These are phyloP conservation scores for Cladophialophora chaetospira DNA, from an alignment of 2,329 filamentous ascomycete genomes.

Conservation along the genomic window DNA sequence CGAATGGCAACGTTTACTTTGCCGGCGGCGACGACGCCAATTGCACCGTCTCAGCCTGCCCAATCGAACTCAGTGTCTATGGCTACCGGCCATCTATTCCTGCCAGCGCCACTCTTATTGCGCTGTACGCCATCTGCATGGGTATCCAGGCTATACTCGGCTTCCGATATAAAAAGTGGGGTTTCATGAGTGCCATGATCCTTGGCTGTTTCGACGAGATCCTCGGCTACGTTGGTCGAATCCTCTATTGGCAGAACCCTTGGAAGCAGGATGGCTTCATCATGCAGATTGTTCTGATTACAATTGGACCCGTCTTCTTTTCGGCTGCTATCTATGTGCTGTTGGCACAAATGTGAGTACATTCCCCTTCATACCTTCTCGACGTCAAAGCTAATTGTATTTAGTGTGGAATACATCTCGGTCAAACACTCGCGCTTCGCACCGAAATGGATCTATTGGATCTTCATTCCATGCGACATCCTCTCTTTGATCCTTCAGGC, in stretches of 20 bases:
- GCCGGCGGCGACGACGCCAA: conserved; percentile 23
- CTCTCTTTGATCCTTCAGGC: conserved; percentile 47
- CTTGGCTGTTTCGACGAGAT: conserved; percentile 61
- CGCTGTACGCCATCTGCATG: conserved; percentile 47
- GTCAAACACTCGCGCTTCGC: conserved; percentile 45
- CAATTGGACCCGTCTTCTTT: conserved; percentile 58
- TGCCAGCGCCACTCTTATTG: conserved; percentile 46
- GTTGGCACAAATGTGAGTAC: conserved; percentile 46
- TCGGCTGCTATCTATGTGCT: conserved; percentile 69
- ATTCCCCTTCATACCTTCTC: conserved; percentile 33
- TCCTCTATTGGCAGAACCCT: conserved; percentile 60
- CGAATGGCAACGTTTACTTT: conserved; percentile 22
- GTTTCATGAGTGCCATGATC: conserved; percentile 54
- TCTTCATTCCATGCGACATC: conserved; percentile 47
- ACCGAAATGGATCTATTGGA: conserved; percentile 39
- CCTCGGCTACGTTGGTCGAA: conserved; percentile 63
- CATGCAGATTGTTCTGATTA: conserved; percentile 66
- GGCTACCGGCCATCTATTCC: conserved; percentile 47
- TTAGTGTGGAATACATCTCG: conserved; percentile 43
- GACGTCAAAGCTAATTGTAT: conserved; percentile 18
- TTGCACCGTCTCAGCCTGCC: conserved; percentile 39
- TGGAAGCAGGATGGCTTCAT: conserved; percentile 63
- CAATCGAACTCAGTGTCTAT: conserved; percentile 45
- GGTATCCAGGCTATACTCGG: conserved; percentile 43
- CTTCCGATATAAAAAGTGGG: conserved; percentile 41